These are phyloP conservation scores for Sicyos edulis DNA, from an alignment of 306 rosid species.

Conservation along the genomic window DNA sequence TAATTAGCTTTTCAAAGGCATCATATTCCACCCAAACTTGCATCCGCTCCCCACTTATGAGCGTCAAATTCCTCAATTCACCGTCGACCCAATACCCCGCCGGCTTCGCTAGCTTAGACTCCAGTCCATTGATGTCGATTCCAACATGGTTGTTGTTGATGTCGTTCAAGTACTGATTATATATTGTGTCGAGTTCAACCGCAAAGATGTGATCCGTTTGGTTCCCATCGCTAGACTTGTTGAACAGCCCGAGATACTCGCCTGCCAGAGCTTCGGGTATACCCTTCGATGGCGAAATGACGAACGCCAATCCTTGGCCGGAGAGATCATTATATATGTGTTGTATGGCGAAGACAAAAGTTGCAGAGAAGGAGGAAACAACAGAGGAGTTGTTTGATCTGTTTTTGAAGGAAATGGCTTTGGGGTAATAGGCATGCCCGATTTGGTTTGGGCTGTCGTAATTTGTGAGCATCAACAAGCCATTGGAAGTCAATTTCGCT, in stretches of 20 bases:
- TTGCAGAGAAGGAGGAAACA: constrained; percentile 45
- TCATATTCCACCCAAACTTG: constrained; percentile 68
- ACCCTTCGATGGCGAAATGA: constrained; percentile 42
- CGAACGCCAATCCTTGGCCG: constrained; percentile 58
- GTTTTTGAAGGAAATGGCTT: constrained; percentile 41
- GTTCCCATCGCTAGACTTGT: constrained; percentile 36
- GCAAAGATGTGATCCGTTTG: constrained; percentile 37
- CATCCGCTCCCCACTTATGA: constrained; percentile 43
- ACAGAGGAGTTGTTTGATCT: constrained; percentile 19
- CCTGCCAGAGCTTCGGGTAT: constrained; percentile 35
- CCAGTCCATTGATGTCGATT: constrained; percentile 46
- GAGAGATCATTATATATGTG: constrained; percentile 26
- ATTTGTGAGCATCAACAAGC: no score
- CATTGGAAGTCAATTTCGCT: no score
- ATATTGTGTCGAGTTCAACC: constrained; percentile 48
- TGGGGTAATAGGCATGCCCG: constrained; percentile 41
- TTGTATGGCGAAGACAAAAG: constrained; percentile 51
- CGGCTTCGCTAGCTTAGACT: constrained; percentile 19
- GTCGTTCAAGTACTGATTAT: constrained; percentile 33
- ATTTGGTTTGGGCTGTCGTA: no score
- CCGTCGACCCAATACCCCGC: constrained; percentile 33
- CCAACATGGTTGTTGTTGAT: constrained; percentile 64
- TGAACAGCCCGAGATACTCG: constrained; percentile 52
- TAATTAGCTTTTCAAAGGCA: constrained; percentile 26
- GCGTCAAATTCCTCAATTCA: constrained; percentile 29